phyloP scores from a whole-genome alignment of 345 rosid species.

The Mercurialis annua region DNA sequence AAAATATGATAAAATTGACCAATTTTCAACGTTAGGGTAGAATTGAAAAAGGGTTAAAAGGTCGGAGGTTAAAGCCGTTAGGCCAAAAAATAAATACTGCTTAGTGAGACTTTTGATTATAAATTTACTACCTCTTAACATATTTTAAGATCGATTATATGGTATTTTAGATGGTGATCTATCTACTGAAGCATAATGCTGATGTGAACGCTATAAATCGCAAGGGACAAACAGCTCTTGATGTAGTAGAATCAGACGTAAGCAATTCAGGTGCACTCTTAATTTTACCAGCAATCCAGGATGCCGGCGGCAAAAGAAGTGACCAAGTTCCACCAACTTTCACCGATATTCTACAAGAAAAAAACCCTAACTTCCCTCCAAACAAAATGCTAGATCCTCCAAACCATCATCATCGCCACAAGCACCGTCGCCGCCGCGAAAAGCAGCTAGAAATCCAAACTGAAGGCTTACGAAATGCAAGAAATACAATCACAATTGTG shows the following conservation, averaged over 20 bases:
- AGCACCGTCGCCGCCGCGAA: constrained; percentile 19
- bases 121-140: no score
- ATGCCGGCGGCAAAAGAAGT: constrained; percentile 40
- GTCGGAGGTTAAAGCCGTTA: no score
- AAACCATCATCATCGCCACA: constrained; percentile 7
- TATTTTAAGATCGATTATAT: not conserved
- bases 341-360: constrained; percentile 16
- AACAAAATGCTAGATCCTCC: constrained; percentile 15
- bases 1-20: no score
- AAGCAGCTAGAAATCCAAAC: constrained; percentile 40
- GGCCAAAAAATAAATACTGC: no score
- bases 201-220: constrained; percentile 43
- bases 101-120: no score
- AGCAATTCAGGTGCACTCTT: constrained; percentile 38
- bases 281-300: constrained; percentile 38
- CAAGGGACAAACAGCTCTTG: constrained; percentile 41
- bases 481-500: constrained; percentile 55
- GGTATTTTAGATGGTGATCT: constrained; percentile 32
- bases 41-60: no score
- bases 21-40: no score
- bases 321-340: constrained; percentile 42
- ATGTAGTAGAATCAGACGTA: constrained; percentile 36
- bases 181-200: constrained; percentile 34
- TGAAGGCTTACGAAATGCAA: constrained; percentile 59
- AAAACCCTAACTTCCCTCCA: not conserved